phyloP scores from a whole-genome alignment of 2,329 filamentous ascomycete species.

The Trichoderma arundinaceum region DNA sequence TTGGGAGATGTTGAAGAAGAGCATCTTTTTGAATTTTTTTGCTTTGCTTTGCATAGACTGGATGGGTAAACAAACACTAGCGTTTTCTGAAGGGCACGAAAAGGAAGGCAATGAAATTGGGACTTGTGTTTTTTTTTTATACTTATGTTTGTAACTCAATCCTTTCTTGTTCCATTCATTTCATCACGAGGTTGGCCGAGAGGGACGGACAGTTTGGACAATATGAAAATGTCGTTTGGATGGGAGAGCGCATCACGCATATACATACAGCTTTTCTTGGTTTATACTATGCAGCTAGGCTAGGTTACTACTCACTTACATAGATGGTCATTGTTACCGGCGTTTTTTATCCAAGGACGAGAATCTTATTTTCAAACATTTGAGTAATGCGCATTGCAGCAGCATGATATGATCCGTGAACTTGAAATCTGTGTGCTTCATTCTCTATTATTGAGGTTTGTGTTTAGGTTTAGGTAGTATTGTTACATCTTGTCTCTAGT shows the following conservation, averaged over 20 bases:
- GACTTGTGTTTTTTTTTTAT: neutral
- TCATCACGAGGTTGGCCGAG: neutral
- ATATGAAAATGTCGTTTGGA: slow-evolving; percentile 5
- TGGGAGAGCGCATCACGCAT: neutral
- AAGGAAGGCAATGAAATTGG: neutral
- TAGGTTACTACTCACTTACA: neutral
- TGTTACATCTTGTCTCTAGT: slow-evolving; percentile 16
- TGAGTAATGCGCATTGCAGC: too few relatives aligned
- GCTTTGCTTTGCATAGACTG: slow-evolving; percentile 20
- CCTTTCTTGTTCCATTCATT: neutral
- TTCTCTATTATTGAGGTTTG: slow-evolving; percentile 2
- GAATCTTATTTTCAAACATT: neutral
- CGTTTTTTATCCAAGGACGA: neutral
- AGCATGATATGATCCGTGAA: neutral
- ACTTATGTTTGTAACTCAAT: neutral
- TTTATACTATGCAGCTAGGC: too few relatives aligned
- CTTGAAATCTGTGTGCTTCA: neutral
- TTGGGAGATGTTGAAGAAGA: neutral
- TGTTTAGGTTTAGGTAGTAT: neutral
- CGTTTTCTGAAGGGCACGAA: slow-evolving; percentile 18
- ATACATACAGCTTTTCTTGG: neutral
- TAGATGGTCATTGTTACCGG: neutral
- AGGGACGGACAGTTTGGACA: slow-evolving; percentile 1
- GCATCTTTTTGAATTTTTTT: slow-evolving; percentile 31
- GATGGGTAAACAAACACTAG: slow-evolving; percentile 11